Base-by-base conservation (phyloP, 441 rosid genomes). In the Hura crepitans region DNA sequence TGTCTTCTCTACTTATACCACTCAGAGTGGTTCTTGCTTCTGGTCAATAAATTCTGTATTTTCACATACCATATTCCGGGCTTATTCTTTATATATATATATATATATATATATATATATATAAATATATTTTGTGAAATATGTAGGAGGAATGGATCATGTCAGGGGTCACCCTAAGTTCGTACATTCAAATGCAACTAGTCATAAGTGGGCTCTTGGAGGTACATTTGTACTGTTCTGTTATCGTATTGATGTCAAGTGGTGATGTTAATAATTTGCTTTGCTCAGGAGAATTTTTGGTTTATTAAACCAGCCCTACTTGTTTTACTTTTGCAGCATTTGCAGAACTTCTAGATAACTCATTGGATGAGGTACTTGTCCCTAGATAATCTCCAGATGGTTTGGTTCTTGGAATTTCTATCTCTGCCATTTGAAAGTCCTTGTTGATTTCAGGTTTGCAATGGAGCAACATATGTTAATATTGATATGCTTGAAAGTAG, bases 121-220 rank as follows among this genome's bases (percentile, higher is more conserved):
- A n/a, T n/a, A n/a, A n/a, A n/a, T n/a, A n/a, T n/a, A n/a, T n/a
- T n/a, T n/a, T n/a, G n/a, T n/a, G n/a, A n/a, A 59, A 49, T 53
- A 30, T 81, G 68, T 74, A 95, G 97, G 87, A 78, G 89, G 95
- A 14, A 77, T 89, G 81, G 99, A 95, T 77, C 99, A 82, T 82
- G 97, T 89, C n/a, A 81, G 99, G 78, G 99, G 92, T 65, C 99
- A 95, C 81, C 99, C 97, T 46, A 95, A 88, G 78, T 95, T 90
- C 68, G 72, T 95, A 58, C 99, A 95, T 82, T 90, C 97, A 37
- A 95, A 95, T 75, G 97, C 97, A 62, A 92, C 99, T 4, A 90
- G 97, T 77, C 99, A 95, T 75, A 95, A 90, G 74, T 95, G 97
- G 99, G 94, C 97, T 12, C 92, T 95, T 72, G 99, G 97, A 85